These are phyloP conservation scores for Lasiodiplodia gonubiensis DNA, from an alignment of 2,329 filamentous ascomycete genomes.

Conservation along the genomic window DNA sequence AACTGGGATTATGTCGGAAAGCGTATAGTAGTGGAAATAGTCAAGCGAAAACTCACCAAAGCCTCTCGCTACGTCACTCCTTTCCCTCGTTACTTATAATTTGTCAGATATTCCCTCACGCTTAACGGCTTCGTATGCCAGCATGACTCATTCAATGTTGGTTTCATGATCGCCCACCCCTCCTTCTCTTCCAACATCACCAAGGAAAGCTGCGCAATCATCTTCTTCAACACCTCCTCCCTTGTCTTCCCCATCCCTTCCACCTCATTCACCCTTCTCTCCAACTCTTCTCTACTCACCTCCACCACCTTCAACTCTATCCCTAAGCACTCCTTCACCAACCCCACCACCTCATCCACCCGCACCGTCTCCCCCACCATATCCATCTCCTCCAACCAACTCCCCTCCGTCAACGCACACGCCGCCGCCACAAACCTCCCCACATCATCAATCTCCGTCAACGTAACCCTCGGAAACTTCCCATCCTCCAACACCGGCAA, in stretches of 20 bases:
- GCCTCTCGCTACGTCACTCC: background rate
- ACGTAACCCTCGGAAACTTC: slow-evolving; percentile 36
- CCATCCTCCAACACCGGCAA: slow-evolving; percentile 36
- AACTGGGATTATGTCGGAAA: too few species aligned
- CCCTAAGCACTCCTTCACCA: slow-evolving; percentile 29
- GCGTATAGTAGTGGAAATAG: too few species aligned
- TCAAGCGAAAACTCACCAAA: too few species aligned
- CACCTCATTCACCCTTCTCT: background rate
- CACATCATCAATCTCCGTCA: slow-evolving; percentile 44
- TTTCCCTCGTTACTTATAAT: background rate
- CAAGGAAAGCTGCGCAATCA: slow-evolving; percentile 30
- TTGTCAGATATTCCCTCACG: slow-evolving; percentile 3
- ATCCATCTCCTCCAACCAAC: slow-evolving; percentile 39
- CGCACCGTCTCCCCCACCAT: slow-evolving; percentile 41
- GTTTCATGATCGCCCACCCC: background rate
- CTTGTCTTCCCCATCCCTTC: background rate
- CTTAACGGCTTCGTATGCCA: slow-evolving; percentile 27
- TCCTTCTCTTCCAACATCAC: slow-evolving; percentile 30
- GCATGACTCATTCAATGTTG: slow-evolving; percentile 18
- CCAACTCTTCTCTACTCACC: background rate
- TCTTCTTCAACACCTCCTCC: slow-evolving; percentile 33
- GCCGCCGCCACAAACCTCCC: slow-evolving; percentile 42
- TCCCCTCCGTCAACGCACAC: slow-evolving; percentile 36
- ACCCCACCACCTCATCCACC: slow-evolving; percentile 36
- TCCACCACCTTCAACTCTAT: slow-evolving; percentile 5